Evolutionary conservation across 1,284 basidiomycete species (phyloP).

Genomic region (Pseudozyma sp.): DNA sequence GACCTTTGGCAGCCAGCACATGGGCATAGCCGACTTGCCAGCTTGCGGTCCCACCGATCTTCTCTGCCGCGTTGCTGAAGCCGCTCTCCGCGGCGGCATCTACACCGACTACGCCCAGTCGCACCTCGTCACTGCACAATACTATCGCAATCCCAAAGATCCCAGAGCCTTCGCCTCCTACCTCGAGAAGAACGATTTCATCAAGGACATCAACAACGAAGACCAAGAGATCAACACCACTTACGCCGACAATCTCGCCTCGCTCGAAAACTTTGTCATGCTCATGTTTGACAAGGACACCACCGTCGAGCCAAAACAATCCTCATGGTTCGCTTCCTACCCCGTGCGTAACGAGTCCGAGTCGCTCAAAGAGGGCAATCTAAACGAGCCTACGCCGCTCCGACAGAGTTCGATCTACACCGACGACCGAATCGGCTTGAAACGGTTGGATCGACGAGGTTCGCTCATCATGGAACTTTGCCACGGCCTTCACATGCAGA

Average conservation of each 20-base stretch:
- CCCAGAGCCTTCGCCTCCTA: conserved; percentile 77
- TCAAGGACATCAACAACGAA: conserved; percentile 70
- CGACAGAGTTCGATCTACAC: conserved; percentile 80
- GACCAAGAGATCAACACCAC: conserved; percentile 45
- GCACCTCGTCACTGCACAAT: conserved; percentile 79
- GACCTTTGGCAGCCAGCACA: conserved; percentile 73
- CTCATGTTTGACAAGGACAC: conserved; percentile 64
- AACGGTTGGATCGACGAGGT: conserved; percentile 78
- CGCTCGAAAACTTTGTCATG: conserved; percentile 68
- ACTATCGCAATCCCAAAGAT: conserved; percentile 82
- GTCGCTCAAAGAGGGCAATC: neutral
- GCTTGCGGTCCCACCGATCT: conserved; percentile 77
- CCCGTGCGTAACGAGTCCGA: conserved; percentile 47
- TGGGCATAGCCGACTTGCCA: conserved; percentile 83
- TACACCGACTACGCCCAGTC: conserved; percentile 74
- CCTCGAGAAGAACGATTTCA: conserved; percentile 74
- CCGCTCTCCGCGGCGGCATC: conserved; percentile 79
- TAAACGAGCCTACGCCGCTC: conserved; percentile 75
- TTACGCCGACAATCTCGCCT: conserved; percentile 61
- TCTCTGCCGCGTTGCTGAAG: conserved; percentile 74
- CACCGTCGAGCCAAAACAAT: conserved; percentile 64
- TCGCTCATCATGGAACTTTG: conserved; percentile 66
- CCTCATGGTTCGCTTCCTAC: conserved; percentile 64
- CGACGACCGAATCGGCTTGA: conserved; percentile 89
- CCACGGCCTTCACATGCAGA: conserved; percentile 64